phyloP scores from a whole-genome alignment of 139 green algal species.

The Parachlorella kessleri region DNA sequence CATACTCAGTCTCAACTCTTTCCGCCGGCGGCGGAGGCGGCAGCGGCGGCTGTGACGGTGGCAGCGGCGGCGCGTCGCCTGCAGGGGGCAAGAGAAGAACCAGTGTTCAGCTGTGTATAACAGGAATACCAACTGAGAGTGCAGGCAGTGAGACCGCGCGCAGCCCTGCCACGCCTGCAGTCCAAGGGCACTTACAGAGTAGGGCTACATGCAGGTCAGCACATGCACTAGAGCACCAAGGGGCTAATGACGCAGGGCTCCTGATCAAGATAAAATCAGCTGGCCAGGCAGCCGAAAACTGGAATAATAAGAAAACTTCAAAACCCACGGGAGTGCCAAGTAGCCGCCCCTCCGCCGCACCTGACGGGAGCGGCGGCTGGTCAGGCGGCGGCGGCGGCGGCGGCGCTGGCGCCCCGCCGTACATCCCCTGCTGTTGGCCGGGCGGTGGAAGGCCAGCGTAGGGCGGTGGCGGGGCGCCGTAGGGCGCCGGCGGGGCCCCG shows the following conservation, averaged over 20 bases:
- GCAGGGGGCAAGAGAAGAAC: background rate
- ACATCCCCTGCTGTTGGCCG: background rate
- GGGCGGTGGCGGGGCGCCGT: background rate
- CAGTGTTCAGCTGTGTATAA: background rate
- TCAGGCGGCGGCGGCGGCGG: background rate
- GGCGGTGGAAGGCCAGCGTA: background rate
- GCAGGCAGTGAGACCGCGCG: too few species aligned
- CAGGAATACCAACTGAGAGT: background rate
- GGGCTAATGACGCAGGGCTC: background rate
- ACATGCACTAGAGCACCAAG: background rate
- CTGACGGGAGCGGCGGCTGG: background rate
- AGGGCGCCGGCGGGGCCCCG: background rate
- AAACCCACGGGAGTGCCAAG: too few species aligned
- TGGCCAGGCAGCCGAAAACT: background rate
- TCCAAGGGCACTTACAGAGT: background rate
- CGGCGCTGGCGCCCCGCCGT: background rate
- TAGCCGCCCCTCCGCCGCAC: too few species aligned
- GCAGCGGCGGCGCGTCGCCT: conserved; percentile 15
- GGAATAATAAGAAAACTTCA: too few species aligned
- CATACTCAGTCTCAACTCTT: conserved; percentile 51
- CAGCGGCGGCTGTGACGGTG: conserved; percentile 18
- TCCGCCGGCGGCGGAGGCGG: conserved; percentile 19
- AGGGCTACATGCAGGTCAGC: background rate
- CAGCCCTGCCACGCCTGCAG: background rate
- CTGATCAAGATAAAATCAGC: background rate